phyloP scores from a whole-genome alignment of 2,329 filamentous ascomycete genomes.

The Colletotrichum paranaense region DNA sequence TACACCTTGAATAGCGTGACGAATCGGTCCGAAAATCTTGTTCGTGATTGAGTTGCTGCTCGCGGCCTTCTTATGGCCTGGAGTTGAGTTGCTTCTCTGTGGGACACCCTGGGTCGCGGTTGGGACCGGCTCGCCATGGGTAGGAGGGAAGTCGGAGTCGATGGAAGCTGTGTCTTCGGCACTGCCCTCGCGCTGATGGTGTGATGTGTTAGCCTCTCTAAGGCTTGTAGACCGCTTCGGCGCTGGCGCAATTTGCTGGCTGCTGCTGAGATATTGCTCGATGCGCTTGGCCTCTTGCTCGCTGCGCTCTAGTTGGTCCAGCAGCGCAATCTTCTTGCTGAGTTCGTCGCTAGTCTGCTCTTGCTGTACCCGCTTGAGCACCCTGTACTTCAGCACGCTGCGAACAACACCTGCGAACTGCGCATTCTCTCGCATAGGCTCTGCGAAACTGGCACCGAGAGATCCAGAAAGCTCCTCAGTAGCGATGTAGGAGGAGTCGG shows the following conservation, averaged over 20 bases:
- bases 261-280: constrained; percentile 87
- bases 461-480: constrained; percentile 91
- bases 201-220: constrained; percentile 58
- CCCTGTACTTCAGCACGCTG: constrained; percentile 86
- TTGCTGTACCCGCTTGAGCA: constrained; percentile 94
- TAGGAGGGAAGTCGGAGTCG: constrained; percentile 95
- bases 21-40: constrained; percentile 95
- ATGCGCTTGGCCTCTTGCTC: constrained; percentile 94
- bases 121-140: constrained; percentile 80
- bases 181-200: constrained; percentile 66
- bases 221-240: constrained; percentile 73
- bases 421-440: constrained; percentile 97
- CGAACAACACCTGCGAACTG: constrained; percentile 97
- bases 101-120: constrained; percentile 80
- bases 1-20: constrained; percentile 94
- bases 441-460: constrained; percentile 93
- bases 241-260: constrained; percentile 72
- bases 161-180: constrained; percentile 86
- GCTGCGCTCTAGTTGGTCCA: constrained; percentile 92
- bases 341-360: constrained; percentile 97
- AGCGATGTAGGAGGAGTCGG: constrained; percentile 94
- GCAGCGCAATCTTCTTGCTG: constrained; percentile 82
- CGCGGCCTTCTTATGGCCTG: constrained; percentile 80
- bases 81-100: constrained; percentile 55
- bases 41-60: constrained; percentile 92